These are phyloP conservation scores for Nemania sp. DNA, from an alignment of 2,329 filamentous ascomycete genomes.

Conservation along the genomic window DNA sequence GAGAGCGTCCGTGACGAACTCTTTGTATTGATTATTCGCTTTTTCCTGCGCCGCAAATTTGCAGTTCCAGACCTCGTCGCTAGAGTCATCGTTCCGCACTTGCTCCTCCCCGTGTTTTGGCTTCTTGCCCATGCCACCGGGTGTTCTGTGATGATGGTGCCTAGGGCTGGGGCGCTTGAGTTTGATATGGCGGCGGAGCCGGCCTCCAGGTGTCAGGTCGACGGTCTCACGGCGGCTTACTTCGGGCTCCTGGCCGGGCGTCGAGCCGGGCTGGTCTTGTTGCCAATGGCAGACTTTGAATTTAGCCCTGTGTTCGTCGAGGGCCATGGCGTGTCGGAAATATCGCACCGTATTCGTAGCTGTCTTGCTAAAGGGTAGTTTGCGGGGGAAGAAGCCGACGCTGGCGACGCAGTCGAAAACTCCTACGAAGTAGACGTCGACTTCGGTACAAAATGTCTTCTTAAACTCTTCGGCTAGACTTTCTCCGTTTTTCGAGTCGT, in stretches of 20 bases:
- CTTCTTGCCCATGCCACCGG: not conserved
- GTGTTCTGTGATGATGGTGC: not conserved
- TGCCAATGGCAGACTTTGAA: conserved; percentile 26
- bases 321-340: conserved; percentile 23
- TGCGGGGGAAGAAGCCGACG: conserved; percentile 25
- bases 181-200: conserved; percentile 4
- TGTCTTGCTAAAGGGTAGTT: conserved; percentile 22
- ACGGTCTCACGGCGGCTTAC: conserved; percentile 11
- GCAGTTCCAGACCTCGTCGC: conserved; percentile 4
- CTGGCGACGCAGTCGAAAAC: conserved; percentile 25
- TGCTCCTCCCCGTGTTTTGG: not conserved
- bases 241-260: not conserved
- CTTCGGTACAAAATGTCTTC: conserved; percentile 24
- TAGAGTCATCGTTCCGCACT: not conserved
- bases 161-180: not conserved
- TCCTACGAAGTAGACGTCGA: conserved; percentile 22
- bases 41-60: conserved; percentile 22
- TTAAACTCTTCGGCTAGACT: conserved; percentile 22
- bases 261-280: not conserved
- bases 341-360: conserved; percentile 22
- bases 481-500: conserved; percentile 19
- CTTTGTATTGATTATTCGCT: conserved; percentile 8
- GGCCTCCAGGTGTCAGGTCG: conserved; percentile 12
- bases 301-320: conserved; percentile 23
- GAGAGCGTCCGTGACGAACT: conserved; percentile 22